Conservation (phyloP, 441 rosid species). For the California macrophylla region DNA sequence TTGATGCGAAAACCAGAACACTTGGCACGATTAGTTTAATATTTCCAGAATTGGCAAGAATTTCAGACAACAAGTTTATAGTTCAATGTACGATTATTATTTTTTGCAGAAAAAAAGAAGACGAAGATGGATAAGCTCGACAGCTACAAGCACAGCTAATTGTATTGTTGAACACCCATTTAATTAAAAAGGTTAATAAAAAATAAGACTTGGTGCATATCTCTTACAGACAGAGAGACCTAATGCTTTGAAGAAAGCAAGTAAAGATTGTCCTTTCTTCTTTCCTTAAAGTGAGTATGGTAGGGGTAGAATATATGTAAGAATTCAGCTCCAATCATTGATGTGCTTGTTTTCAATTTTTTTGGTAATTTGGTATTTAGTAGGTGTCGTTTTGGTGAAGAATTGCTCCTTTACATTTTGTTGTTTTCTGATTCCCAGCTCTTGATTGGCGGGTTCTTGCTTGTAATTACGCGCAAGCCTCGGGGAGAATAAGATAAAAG, state of each 20-base stretch:
- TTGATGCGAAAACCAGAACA: no score
- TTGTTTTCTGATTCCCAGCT: not conserved
- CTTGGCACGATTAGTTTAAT: not conserved
- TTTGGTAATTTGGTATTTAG: not conserved
- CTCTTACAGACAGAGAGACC: not conserved
- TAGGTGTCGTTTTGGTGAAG: not conserved
- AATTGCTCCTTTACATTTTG: not conserved
- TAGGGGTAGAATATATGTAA: not conserved
- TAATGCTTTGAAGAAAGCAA: not conserved
- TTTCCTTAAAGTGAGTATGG: not conserved
- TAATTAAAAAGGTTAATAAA: not conserved
- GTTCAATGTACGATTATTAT: not conserved
- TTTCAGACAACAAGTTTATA: not conserved
- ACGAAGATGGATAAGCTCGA: not conserved
- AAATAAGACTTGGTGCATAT: not conserved
- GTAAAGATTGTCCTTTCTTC: not conserved
- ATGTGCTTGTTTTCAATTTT: not conserved
- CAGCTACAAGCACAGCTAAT: no score
- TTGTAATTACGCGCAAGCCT: not conserved
- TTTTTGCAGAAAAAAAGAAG: not conserved
- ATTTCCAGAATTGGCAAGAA: not conserved
- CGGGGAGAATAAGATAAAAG: conserved; percentile 3
- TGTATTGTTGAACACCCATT: not conserved
- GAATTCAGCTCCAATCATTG: not conserved
- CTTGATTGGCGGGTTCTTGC: conserved; percentile 3